Evolutionary conservation across 2,329 filamentous ascomycete genomes (phyloP).

Genomic region (Capronia americana): DNA sequence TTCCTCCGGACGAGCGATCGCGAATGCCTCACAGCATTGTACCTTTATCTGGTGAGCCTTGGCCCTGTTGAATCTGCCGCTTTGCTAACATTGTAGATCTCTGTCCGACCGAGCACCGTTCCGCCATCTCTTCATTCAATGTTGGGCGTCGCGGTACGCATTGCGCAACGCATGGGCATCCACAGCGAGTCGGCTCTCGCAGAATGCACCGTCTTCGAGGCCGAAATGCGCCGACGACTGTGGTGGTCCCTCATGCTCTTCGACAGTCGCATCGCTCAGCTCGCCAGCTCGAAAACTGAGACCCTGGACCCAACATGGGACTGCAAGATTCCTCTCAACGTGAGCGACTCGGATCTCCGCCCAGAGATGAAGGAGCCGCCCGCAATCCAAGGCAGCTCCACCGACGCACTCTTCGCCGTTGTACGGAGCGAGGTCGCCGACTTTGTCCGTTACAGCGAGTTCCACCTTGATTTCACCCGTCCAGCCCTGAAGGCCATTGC

Average conservation of each 20-base stretch:
- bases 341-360: conserved; percentile 51
- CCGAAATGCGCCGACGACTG: conserved; percentile 47
- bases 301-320: conserved; percentile 47
- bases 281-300: conserved; percentile 37
- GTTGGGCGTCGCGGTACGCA: conserved; percentile 49
- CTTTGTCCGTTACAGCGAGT: conserved; percentile 48
- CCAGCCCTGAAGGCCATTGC: conserved; percentile 48
- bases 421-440: conserved; percentile 53
- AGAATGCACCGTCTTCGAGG: conserved; percentile 58
- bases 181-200: conserved; percentile 54
- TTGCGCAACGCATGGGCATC: conserved; percentile 45
- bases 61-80: conserved; percentile 52
- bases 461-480: conserved; percentile 56
- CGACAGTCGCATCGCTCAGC: conserved; percentile 44
- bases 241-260: conserved; percentile 55
- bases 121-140: conserved; percentile 52
- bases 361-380: conserved; percentile 48
- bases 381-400: conserved; percentile 39
- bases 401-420: conserved; percentile 58
- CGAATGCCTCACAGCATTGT: conserved; percentile 59
- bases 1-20: conserved; percentile 50
- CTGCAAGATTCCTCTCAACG: conserved; percentile 50
- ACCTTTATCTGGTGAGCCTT: conserved; percentile 62
- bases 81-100: conserved; percentile 54
- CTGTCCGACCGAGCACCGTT: conserved; percentile 61